These are phyloP conservation scores for Poteriospumella lacustris DNA, from an alignment of 108 stramenopile genomes.

Conservation along the genomic window DNA sequence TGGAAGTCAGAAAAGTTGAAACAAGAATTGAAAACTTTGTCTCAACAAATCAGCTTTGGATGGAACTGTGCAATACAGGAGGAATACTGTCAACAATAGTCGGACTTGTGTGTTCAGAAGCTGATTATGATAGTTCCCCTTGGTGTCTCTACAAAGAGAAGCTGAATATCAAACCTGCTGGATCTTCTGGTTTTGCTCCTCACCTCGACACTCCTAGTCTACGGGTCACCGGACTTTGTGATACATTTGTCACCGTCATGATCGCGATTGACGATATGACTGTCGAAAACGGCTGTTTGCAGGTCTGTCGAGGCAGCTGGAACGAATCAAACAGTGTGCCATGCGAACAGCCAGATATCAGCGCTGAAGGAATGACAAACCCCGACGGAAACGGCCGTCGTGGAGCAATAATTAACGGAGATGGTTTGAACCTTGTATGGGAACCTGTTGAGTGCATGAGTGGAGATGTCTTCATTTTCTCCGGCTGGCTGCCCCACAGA, in stretches of 20 bases:
- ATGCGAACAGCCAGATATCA: too few species aligned
- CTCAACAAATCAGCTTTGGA: too few species aligned
- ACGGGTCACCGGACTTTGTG: too few species aligned
- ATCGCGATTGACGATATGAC: not conserved
- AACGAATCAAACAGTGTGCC: not conserved
- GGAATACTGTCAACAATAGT: too few species aligned
- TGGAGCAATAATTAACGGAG: not conserved
- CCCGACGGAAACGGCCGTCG: too few species aligned
- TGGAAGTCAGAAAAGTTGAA: too few species aligned
- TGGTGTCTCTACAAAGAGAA: conserved; percentile 73
- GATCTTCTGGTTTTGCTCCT: conserved; percentile 66
- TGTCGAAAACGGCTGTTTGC: not conserved
- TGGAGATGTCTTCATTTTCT: not conserved
- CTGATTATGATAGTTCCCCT: too few species aligned
- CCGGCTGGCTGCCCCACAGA: not conserved
- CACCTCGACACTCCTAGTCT: conserved; percentile 64
- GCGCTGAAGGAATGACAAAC: too few species aligned
- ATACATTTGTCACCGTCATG: not conserved
- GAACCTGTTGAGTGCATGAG: not conserved
- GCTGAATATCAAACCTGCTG: conserved; percentile 66
- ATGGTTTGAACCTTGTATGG: not conserved
- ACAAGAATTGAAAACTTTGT: too few species aligned
- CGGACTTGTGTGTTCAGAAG: too few species aligned
- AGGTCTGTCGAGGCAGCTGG: not conserved
- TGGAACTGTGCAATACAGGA: too few species aligned